Evolutionary conservation across 352 stramenopile genomes (phyloP).

Genomic region (Phytophthora hybrid): DNA sequence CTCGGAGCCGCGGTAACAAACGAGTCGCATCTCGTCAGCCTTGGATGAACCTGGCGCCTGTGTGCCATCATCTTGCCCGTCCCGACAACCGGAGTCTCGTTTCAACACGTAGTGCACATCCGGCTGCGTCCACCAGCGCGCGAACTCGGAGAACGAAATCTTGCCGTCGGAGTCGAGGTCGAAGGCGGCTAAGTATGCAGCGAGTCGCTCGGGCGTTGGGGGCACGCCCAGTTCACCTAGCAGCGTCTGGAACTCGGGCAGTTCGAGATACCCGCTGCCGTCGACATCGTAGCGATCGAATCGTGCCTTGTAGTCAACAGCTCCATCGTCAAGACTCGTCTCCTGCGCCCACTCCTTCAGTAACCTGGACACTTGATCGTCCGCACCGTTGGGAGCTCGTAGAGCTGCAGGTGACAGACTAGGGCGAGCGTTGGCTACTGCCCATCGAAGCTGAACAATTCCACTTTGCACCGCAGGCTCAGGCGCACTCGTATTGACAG

Average conservation of each 20-base stretch:
- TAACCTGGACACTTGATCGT: conserved; percentile 73
- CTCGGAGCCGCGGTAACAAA: conserved; percentile 81
- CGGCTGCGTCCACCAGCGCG: conserved; percentile 85
- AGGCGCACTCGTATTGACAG: conserved; percentile 32
- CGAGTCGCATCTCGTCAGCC: conserved; percentile 60
- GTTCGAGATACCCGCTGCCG: conserved; percentile 77
- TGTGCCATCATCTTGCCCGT: conserved; percentile 9
- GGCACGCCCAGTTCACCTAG: conserved; percentile 88
- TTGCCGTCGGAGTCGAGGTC: conserved; percentile 83
- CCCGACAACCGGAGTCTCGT: conserved; percentile 49
- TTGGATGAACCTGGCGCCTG: conserved; percentile 5
- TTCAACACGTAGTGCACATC: conserved; percentile 90
- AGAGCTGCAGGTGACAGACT: conserved; percentile 64
- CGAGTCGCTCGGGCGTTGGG: conserved; percentile 80
- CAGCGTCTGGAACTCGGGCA: conserved; percentile 88
- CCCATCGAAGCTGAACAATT: conserved; percentile 67
- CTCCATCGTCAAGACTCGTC: conserved; percentile 75
- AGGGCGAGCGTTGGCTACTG: conserved; percentile 44
- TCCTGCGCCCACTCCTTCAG: conserved; percentile 90
- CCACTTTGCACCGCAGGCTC: conserved; percentile 35
- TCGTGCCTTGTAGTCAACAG: conserved; percentile 75
- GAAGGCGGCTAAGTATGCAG: conserved; percentile 86
- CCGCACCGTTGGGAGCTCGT: conserved; percentile 47
- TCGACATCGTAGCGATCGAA: conserved; percentile 83
- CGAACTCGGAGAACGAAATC: conserved; percentile 91